phyloP scores from a whole-genome alignment of 768 basidiomycete species.

The Mycena crocata region DNA sequence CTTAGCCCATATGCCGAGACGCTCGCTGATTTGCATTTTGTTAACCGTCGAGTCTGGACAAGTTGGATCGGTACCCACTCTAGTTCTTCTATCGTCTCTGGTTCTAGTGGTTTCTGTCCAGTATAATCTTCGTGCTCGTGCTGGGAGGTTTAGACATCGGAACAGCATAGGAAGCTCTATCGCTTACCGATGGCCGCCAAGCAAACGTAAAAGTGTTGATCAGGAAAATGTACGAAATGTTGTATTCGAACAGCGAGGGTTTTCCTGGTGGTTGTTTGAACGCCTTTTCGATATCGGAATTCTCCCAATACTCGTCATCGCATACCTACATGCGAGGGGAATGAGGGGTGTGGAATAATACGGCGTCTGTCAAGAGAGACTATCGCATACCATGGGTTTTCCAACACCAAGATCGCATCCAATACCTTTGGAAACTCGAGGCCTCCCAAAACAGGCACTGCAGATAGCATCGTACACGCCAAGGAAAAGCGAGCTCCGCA shows the following conservation, averaged over 20 bases:
- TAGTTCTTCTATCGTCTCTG: conserved; percentile 8
- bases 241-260: conserved; percentile 51
- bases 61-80: conserved; percentile 24
- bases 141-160: not conserved
- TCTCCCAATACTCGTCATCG: conserved; percentile 63
- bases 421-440: conserved; percentile 43
- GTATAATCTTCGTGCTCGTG: not conserved
- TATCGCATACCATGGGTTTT: conserved; percentile 66
- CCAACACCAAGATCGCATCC: conserved; percentile 63
- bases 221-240: conserved; percentile 56
- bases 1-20: conserved; percentile 65
- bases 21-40: conserved; percentile 49
- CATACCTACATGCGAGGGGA: too few species aligned
- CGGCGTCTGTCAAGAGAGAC: too few species aligned
- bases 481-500: conserved; percentile 48
- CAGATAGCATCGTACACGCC: conserved; percentile 44
- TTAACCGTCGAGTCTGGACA: too few species aligned
- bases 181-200: conserved; percentile 55
- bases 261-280: conserved; percentile 63
- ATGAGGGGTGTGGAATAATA: too few species aligned
- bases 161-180: not conserved
- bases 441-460: conserved; percentile 60
- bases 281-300: conserved; percentile 46
- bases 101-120: not conserved
- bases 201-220: conserved; percentile 59